Percentiles rank a stretch among this genome's conserved stretches.
Evolutionary conservation across 768 basidiomycete species (phyloP).

Genomic region (Agrocybe chaxingu): DNA sequence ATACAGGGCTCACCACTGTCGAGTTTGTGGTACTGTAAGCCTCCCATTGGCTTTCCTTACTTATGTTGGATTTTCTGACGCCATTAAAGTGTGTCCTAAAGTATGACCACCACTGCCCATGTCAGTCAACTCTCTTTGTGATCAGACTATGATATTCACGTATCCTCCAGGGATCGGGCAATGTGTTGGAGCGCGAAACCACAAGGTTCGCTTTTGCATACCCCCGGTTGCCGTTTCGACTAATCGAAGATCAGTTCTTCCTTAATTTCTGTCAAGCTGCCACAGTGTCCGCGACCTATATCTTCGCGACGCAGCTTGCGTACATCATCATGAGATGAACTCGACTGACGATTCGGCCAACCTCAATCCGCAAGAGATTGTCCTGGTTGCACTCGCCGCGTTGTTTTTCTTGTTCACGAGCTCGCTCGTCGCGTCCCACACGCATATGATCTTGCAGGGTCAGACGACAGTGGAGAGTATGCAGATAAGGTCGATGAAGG

Average conservation of each 20-base stretch:
- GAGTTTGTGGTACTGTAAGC: conserved; percentile 77
- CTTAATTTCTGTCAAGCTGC: conserved; percentile 74
- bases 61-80: background rate
- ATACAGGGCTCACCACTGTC: conserved; percentile 75
- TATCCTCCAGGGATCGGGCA: conserved; percentile 76
- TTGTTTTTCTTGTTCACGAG: conserved; percentile 72
- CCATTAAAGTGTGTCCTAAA: conserved; percentile 66
- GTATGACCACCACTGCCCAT: conserved; percentile 90
- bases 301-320: conserved; percentile 55
- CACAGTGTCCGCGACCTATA: conserved; percentile 57
- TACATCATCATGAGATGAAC: conserved; percentile 39
- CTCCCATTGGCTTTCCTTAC: background rate
- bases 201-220: conserved; percentile 51
- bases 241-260: conserved; percentile 60
- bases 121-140: conserved; percentile 36
- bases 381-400: conserved; percentile 68
- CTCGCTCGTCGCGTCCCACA: conserved; percentile 55
- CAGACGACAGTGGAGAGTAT: conserved; percentile 84
- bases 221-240: background rate
- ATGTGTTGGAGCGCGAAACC: conserved; percentile 90
- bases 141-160: background rate
- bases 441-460: conserved; percentile 56
- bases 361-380: conserved; percentile 68
- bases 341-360: conserved; percentile 11
- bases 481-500: conserved; percentile 51